phyloP scores from a whole-genome alignment of 164 flowering plant species.

The Umbellularia californica region DNA sequence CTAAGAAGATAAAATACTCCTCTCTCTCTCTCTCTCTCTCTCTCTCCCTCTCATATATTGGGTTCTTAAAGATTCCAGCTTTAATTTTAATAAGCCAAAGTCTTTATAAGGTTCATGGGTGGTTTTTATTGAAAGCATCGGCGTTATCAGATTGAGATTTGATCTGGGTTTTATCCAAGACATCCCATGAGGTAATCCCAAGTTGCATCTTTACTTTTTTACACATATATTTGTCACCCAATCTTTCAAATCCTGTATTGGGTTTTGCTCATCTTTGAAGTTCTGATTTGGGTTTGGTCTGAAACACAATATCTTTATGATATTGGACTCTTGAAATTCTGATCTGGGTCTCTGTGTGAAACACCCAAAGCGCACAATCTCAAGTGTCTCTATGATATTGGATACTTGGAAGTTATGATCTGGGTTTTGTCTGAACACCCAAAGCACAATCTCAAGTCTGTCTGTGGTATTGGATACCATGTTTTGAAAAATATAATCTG shows the following conservation, averaged over 20 bases:
- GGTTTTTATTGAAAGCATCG: neutral
- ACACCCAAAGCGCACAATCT: neutral
- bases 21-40: neutral
- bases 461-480: too few relatives aligned
- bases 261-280: neutral
- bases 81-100: neutral
- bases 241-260: neutral
- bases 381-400: neutral
- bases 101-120: neutral
- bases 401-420: neutral
- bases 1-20: too few relatives aligned
- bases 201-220: neutral
- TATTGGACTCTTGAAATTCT: neutral
- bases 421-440: neutral
- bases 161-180: conserved; percentile 4
- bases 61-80: neutral
- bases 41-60: neutral
- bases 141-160: neutral
- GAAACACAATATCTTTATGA: neutral
- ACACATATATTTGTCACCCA: too few relatives aligned
- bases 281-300: neutral
- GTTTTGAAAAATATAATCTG: neutral
- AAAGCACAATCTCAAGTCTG: neutral
- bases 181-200: neutral
- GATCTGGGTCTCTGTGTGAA: neutral